A percentile compares a stretch with the other conserved stretches of the same genome.
Conservation (phyloP, 2,329 filamentous ascomycete species). For the Scedosporium minutisporum region DNA sequence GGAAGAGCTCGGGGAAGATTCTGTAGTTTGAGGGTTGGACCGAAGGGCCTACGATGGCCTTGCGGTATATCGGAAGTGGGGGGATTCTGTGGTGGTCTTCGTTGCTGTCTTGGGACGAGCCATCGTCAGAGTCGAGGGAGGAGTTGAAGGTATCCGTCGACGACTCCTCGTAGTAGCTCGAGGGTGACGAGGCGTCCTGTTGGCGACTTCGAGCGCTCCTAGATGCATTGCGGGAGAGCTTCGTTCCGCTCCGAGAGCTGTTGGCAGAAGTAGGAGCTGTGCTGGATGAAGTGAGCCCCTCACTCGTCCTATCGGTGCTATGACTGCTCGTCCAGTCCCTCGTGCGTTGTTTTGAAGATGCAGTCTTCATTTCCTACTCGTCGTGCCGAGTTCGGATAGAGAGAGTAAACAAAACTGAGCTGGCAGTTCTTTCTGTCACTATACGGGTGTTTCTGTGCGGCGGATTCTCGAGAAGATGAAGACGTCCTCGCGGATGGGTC, state of each 20-base stretch:
- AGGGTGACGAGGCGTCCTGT: constrained; percentile 17
- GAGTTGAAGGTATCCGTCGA: constrained; percentile 78
- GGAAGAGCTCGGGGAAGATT: constrained; percentile 65
- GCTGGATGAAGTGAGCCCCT: not conserved
- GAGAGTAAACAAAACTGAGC: not conserved
- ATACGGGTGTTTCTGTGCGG: too few relatives aligned
- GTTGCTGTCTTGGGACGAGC: constrained; percentile 21
- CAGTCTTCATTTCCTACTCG: not conserved
- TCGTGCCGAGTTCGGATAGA: not conserved
- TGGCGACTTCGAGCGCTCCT: not conserved
- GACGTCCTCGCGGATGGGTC: too few relatives aligned
- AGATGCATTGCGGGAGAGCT: not conserved
- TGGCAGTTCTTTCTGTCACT: not conserved
- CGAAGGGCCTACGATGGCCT: not conserved
- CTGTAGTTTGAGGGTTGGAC: constrained; percentile 6
- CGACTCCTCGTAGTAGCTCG: constrained; percentile 37
- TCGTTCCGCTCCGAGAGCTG: not conserved
- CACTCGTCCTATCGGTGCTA: not conserved
- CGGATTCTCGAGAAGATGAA: too few relatives aligned
- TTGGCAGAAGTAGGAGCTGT: not conserved
- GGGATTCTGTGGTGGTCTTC: constrained; percentile 30
- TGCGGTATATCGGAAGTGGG: constrained; percentile 43
- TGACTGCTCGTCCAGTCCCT: not conserved
- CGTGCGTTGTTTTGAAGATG: not conserved
- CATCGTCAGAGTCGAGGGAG: constrained; percentile 45